Evolutionary conservation across 176 grass and related monocot genomes (phyloP), one percentile per base, ranked within the genome.

Genomic region (sorghum (Sorghum bicolor)): DNA sequence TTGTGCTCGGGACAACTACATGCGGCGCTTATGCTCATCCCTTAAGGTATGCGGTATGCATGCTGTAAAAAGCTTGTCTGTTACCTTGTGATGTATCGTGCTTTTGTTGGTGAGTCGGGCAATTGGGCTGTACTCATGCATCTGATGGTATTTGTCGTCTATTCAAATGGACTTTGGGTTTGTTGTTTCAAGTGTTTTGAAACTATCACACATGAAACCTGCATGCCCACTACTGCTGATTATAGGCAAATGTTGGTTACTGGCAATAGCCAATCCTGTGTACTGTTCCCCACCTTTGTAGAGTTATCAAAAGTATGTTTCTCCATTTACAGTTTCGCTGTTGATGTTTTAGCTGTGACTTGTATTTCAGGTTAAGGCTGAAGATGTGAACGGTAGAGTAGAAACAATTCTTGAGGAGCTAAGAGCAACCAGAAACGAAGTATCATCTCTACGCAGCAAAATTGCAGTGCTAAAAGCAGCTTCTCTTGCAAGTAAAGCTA

Each of bases 401-500:
- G 93, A 98, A 30, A 87, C 84, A 26, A 81, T 92, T 85, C 53
- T 94, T 60, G 96, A 98, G 50, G 96, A 98, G 53, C 80, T 98
- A 80, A 88, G 96, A 77, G 81, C 78, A 48, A 79, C 92, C 15
- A 93, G 91, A 85, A 98, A 95, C 73, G 96, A 98, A 86, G 83
- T 95, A 82, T 93, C 85, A 32, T 83, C 91, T 72, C 69, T 98
- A 24, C 85, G 84, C 24, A 98, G 89, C 89, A 93, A 81, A 93
- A 93, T 98, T 72, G 93, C 96, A 38, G 83, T 93, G 67, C 91
- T 95, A 39, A 98, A 94, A 98, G 93, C 96, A 40, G 75, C 76
- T 70, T 87, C 78, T 50, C 68, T 95, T 80, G 87, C 87, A 65
- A 91, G 80, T 68, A 93, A 84, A 85, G 87, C 91, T 24, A 52